Evolutionary conservation across 169 alveolate genomes (phyloP).

Genomic region (Eimeria nieschulzi): DNA sequence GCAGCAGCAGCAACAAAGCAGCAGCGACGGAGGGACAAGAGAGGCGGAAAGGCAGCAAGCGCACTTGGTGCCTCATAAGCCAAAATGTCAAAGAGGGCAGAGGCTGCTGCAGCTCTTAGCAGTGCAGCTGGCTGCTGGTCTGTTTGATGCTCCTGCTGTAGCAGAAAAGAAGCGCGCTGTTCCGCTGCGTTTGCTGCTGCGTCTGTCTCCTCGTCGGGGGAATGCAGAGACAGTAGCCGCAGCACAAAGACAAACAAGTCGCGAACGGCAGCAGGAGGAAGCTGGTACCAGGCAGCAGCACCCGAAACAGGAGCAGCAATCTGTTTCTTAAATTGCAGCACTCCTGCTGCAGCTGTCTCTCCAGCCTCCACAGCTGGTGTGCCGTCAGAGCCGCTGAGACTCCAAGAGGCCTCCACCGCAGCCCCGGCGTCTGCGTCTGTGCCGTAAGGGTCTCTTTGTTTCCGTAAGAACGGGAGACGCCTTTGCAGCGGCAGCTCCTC

Average conservation of each 20-base stretch:
- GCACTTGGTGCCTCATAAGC: neutral
- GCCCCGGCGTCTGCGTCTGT: neutral
- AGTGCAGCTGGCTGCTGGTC: conserved; percentile 6
- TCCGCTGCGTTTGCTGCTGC: neutral
- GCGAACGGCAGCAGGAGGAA: neutral
- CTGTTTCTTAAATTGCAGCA: neutral
- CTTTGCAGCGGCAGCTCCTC: neutral
- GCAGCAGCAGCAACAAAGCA: neutral
- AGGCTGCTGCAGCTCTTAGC: neutral
- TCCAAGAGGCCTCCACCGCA: neutral
- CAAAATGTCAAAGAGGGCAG: neutral
- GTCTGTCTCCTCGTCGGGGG: neutral
- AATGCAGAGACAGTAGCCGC: neutral
- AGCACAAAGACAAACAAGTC: neutral
- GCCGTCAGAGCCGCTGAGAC: conserved; percentile 2
- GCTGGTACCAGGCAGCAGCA: conserved; percentile 8
- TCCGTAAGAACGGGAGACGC: neutral
- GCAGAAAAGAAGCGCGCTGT: neutral
- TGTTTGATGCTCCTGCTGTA: neutral
- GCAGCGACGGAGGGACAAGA: neutral
- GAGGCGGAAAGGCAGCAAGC: neutral
- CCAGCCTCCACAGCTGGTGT: neutral
- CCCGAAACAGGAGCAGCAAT: neutral
- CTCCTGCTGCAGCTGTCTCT: neutral
- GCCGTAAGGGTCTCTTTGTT: neutral